A percentile compares a stretch with the other conserved stretches of the same genome.
Conservation (phyloP, 75 land plant genomes). For the Pinus tabuliformis region DNA sequence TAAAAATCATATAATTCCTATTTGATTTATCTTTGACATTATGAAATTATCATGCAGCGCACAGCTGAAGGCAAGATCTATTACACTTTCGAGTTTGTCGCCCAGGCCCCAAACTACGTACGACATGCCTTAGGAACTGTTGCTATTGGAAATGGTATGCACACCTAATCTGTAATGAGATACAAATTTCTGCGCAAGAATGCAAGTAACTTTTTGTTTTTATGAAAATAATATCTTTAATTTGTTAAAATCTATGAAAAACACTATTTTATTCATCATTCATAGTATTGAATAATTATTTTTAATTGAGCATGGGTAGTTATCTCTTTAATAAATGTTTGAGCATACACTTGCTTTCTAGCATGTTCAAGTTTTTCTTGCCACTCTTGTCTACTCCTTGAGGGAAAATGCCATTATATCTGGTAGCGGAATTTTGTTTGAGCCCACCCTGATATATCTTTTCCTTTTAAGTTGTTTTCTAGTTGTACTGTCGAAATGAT, state of each 20-base stretch:
- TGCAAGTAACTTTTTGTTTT: not conserved
- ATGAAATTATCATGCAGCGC: constrained; percentile 38
- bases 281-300: too few relatives aligned
- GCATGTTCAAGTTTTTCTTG: too few relatives aligned
- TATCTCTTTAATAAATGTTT: too few relatives aligned
- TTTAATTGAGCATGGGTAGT: too few relatives aligned
- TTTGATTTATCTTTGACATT: not conserved
- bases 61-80: constrained; percentile 79
- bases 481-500: too few relatives aligned
- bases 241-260: not conserved
- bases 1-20: not conserved
- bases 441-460: too few relatives aligned
- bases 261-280: not conserved
- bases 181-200: not conserved
- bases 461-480: too few relatives aligned
- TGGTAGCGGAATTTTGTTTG: too few relatives aligned
- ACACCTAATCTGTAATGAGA: not conserved
- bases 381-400: too few relatives aligned
- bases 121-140: constrained; percentile 87
- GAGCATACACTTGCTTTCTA: too few relatives aligned
- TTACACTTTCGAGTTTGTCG: constrained; percentile 88
- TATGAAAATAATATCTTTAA: not conserved
- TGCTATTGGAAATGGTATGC: constrained; percentile 77
- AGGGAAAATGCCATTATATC: too few relatives aligned
- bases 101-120: constrained; percentile 88